These are phyloP conservation scores for Tremella yokohamensis DNA, from an alignment of 768 basidiomycete genomes.

Conservation along the genomic window DNA sequence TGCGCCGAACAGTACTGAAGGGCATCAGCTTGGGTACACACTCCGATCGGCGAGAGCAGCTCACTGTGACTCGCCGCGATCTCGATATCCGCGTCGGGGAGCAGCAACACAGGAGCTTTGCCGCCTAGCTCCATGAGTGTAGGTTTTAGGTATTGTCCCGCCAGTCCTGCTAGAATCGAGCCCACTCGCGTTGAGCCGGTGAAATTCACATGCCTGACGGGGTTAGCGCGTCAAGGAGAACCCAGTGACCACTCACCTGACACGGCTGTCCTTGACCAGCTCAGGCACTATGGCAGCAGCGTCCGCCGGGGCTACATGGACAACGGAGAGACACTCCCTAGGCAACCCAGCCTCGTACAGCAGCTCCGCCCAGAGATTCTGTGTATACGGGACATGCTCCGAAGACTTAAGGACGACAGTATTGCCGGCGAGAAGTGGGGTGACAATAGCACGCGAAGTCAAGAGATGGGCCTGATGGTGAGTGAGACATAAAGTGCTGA, in stretches of 20 bases:
- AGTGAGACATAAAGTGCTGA: neutral
- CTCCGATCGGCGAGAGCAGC: conserved; percentile 64
- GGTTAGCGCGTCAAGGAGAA: conserved; percentile 5
- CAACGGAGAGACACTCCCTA: conserved; percentile 57
- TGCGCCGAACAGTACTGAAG: conserved; percentile 31
- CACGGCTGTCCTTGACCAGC: conserved; percentile 4
- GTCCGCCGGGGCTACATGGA: conserved; percentile 1
- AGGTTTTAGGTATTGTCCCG: conserved; percentile 49
- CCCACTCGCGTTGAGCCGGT: conserved; percentile 47
- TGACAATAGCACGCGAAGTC: conserved; percentile 39
- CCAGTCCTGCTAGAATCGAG: conserved; percentile 35
- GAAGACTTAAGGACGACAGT: conserved; percentile 45
- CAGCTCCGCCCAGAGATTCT: conserved; percentile 43
- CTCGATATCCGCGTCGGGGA: conserved; percentile 57
- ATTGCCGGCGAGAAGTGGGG: conserved; percentile 51
- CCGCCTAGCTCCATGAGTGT: conserved; percentile 44
- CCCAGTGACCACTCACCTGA: conserved; percentile 60
- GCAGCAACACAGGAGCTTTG: conserved; percentile 47
- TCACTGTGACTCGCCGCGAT: conserved; percentile 55
- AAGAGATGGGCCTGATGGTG: conserved; percentile 15
- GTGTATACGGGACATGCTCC: conserved; percentile 43
- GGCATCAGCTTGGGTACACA: conserved; percentile 53
- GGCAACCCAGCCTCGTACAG: conserved; percentile 59
- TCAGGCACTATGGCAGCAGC: neutral
- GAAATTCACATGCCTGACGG: conserved; percentile 56